Evolutionary conservation across 768 basidiomycete species (phyloP), one percentile per base, ranked within the genome.

Genomic region (Austroboletus festivus): DNA sequence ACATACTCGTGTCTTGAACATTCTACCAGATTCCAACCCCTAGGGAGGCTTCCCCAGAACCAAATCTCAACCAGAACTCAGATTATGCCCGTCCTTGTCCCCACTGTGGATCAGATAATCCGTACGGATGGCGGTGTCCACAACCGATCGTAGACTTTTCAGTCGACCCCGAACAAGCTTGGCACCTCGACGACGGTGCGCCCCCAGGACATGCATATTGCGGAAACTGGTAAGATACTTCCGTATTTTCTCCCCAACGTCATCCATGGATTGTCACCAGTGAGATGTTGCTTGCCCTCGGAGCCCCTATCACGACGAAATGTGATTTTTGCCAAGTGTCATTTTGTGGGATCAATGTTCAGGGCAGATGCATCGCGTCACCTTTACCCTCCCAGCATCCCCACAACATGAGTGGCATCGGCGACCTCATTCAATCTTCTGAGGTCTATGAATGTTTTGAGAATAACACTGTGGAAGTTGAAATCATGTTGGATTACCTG

Each of bases 271-370:
- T 39, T 45, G 16, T 11, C 19, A 11, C 13, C 42, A 89, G 88
- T 59, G 90, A 91, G 67, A 88, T 79, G 59, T 61, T 90, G 5
- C 78, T 90, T 21, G 86, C 87, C 22, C 67, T 85, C 3, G 73
- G 69, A 26, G 87, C 90, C 12, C 90, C 90, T 13, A 68, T 80
- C 26, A 89, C 89, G n/a, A 79, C 86, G 21, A 85, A 80, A 66
- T 93, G 90, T 60, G 89, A 91, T 62, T 77, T 92, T 53, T 93
- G 90, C 55, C 81, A 83, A 50, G 81, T 87, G 8, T 86, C 76
- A 2, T 92, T 92, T 65, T 93, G 90, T 59, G 90, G 90, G 10
- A 81, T 93, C 50, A 80, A 79, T 41, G 77, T 93, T 20, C 87
- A 81, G 47, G 79, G 78, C 15, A 82, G 90, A 41, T 93, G 90